Conservation (phyloP, 306 rosid genomes). For the Rosa chinensis region DNA sequence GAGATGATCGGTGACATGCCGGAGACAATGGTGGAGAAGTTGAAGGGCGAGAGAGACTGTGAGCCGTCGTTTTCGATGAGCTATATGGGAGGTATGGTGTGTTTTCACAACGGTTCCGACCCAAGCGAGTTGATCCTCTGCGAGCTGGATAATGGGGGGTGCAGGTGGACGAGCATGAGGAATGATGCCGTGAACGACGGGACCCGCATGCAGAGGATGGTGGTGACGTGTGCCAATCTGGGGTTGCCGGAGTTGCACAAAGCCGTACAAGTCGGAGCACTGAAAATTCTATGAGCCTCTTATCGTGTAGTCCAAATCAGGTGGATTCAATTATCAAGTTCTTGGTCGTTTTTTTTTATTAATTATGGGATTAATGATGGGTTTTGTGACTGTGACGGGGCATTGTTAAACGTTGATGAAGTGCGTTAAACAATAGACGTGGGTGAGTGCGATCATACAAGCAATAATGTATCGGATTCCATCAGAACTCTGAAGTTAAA, state of each 20-base stretch:
- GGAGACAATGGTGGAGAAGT: conserved; percentile 42
- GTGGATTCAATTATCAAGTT: not conserved
- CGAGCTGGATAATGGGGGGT: conserved; percentile 33
- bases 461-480: too few relatives aligned
- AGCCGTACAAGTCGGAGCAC: conserved; percentile 20
- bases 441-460: not conserved
- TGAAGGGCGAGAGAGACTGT: conserved; percentile 37
- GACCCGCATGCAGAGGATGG: conserved; percentile 36
- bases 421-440: not conserved
- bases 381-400: not conserved
- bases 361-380: not conserved
- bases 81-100: conserved; percentile 46
- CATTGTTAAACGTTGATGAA: not conserved
- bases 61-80: conserved; percentile 43
- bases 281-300: not conserved
- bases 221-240: conserved; percentile 50
- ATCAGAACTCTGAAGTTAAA: too few relatives aligned
- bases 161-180: conserved; percentile 50
- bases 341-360: not conserved
- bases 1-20: conserved; percentile 71
- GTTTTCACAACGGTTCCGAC: conserved; percentile 36
- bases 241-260: conserved; percentile 41
- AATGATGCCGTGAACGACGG: conserved; percentile 35
- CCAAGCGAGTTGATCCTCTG: conserved; percentile 46
- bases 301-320: not conserved